Evolutionary conservation across 2,329 filamentous ascomycete genomes (phyloP), one percentile per base, ranked within the genome.

Genomic region (Cercospora brassicicola): DNA sequence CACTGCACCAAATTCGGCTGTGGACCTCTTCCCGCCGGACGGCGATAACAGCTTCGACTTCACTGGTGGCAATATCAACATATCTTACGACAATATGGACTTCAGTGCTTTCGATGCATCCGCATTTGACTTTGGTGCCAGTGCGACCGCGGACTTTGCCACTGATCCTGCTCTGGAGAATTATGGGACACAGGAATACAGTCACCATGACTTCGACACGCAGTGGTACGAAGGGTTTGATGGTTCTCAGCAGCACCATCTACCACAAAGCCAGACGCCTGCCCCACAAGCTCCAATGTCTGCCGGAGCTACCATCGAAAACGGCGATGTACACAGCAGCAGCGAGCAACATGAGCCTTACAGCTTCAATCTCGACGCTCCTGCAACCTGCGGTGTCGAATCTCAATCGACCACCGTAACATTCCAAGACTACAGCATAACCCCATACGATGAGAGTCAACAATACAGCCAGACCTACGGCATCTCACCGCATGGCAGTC

Each of bases 41-140:
- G 23, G 31, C 30, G 71, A 77, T 20, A 81, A 80, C 64, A 74
- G 76, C 11, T 79, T 81, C 69, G 79, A 82, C 69, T 82, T 82
- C 74, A 73, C 71, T 20, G 77, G 75, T 60, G 79, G 79, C 11
- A 78, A 79, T 45, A 81, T 83, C 65, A 76, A 78, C 63, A 77
- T 82, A 53, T 76, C 76, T 11, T 81, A 82, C 62, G 79, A 82
- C 62, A 71, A 65, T 9, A 36, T 73, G 28, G 71, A 75, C 66
- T 66, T 73, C 48, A 71, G 67, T 60, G 69, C 62, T 45, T 74
- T 77, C 60, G 75, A 78, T 67, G 75, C 70, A 28, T 72, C 75
- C 1, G 71, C 74, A 2, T 77, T 78, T 67, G 71, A 76, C 62
- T 76, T 78, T 51, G 72, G 73, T 55, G 65, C 67, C 10, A 55